Evolutionary conservation across 148 eudicot species (phyloP).

Genomic region (Drosera capensis): DNA sequence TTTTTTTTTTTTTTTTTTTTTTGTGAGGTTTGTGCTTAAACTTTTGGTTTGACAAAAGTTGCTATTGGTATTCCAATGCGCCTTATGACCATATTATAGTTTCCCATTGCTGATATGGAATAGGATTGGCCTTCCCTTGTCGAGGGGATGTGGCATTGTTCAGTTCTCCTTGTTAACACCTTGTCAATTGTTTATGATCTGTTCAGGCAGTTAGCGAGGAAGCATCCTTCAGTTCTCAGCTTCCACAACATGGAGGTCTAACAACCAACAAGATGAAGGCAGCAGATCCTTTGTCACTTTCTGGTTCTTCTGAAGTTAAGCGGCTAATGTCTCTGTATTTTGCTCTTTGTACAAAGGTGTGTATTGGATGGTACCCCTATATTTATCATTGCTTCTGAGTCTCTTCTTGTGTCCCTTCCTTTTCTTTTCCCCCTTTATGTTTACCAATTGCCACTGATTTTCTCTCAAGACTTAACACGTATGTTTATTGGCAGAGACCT

Average conservation of each 20-base stretch:
- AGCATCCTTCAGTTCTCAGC: slow-evolving; percentile 55
- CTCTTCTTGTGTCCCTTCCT: background rate
- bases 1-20: too few relatives aligned
- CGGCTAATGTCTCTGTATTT: slow-evolving; percentile 74
- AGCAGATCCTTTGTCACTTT: slow-evolving; percentile 23
- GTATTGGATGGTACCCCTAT: background rate
- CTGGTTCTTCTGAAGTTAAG: slow-evolving; percentile 56
- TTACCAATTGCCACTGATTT: background rate
- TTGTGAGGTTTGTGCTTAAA: too few relatives aligned
- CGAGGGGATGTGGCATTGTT: too few relatives aligned
- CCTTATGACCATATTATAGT: too few relatives aligned
- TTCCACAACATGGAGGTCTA: slow-evolving; percentile 38
- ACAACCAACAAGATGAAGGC: slow-evolving; percentile 27
- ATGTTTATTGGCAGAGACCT: slow-evolving; percentile 45
- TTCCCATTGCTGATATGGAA: too few relatives aligned
- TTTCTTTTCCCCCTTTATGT: background rate
- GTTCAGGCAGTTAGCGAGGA: slow-evolving; percentile 52
- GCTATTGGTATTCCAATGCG: too few relatives aligned
- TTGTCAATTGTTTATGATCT: background rate
- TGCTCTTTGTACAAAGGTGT: slow-evolving; percentile 85
- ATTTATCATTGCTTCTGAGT: background rate
- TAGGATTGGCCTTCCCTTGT: too few relatives aligned
- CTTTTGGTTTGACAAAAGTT: too few relatives aligned
- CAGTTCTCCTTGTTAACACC: background rate
- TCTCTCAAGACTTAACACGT: background rate